Percentiles rank a stretch among this genome's conserved stretches.
Conservation (phyloP, 164 flowering plant species). For the Buxus sempervirens region DNA sequence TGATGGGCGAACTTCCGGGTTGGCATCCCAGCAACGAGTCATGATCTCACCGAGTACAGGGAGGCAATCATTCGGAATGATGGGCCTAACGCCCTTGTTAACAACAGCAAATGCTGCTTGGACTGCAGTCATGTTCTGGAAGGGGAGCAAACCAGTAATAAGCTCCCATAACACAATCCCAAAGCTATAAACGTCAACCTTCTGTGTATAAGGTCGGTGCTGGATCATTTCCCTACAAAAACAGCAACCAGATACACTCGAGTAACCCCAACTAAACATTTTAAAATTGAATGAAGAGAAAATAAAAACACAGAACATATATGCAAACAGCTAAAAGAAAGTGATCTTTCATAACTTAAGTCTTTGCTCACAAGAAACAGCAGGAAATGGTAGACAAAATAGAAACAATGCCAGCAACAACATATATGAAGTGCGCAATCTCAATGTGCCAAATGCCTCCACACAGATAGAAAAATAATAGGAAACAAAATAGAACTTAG, state of each 20-base stretch:
- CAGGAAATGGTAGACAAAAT: no score
- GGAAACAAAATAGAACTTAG: no score
- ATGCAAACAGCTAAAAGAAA: no score
- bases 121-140: conserved; percentile 89
- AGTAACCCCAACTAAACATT: conserved; percentile 4
- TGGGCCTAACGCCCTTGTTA: conserved; percentile 74
- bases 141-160: conserved; percentile 80
- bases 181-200: conserved; percentile 92
- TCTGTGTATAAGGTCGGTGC: conserved; percentile 86
- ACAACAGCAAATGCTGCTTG: conserved; percentile 97
- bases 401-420: no score
- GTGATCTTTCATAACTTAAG: not conserved
- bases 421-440: no score
- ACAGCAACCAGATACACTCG: conserved; percentile 1
- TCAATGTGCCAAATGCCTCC: no score
- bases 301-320: not conserved
- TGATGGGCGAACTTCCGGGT: conserved; percentile 81
- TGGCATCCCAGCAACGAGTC: conserved; percentile 90
- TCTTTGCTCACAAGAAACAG: no score
- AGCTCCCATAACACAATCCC: conserved; percentile 96
- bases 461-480: no score
- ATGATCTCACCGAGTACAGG: conserved; percentile 79
- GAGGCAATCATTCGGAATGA: conserved; percentile 66
- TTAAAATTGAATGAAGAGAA: not conserved
- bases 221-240: conserved; percentile 89